phyloP scores from a whole-genome alignment of 441 rosid genomes.

The Gossypium schwendimanii region DNA sequence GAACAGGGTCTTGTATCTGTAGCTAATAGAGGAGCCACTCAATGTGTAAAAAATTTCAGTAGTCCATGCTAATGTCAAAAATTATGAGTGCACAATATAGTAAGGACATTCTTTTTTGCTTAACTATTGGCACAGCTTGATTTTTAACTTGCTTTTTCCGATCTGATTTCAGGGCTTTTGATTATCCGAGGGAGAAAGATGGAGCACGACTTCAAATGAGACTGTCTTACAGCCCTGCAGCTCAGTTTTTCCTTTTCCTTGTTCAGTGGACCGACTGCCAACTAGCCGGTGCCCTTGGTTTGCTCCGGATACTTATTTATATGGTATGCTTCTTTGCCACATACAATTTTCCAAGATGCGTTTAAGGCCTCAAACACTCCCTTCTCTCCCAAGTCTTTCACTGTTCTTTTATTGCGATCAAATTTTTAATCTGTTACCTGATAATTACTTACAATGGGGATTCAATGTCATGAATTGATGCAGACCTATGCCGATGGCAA shows the following conservation, averaged over 20 bases:
- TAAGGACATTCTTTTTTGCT: not conserved
- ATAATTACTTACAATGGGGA: not conserved
- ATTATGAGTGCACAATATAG: not conserved
- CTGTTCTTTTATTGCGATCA: not conserved
- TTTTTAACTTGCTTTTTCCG: constrained; percentile 8
- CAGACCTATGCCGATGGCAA: constrained; percentile 83
- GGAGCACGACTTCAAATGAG: constrained; percentile 70
- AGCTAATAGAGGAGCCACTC: not conserved
- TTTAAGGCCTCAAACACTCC: not conserved
- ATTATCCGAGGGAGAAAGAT: constrained; percentile 47
- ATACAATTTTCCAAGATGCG: not conserved
- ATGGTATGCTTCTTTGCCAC: constrained; percentile 28
- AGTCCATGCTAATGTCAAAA: not conserved
- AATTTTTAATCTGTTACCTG: not conserved
- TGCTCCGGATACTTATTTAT: constrained; percentile 52
- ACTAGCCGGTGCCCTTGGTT: constrained; percentile 58
- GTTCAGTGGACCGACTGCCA: constrained; percentile 70
- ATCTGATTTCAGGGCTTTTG: constrained; percentile 46
- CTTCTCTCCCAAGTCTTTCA: not conserved
- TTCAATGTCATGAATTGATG: constrained; percentile 28
- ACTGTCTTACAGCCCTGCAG: constrained; percentile 54
- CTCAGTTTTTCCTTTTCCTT: constrained; percentile 53
- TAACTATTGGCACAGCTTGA: not conserved
- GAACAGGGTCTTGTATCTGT: not conserved
- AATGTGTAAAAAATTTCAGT: not conserved